Conservation (phyloP, 2,329 filamentous ascomycete species). For the Trichoderma arundinaceum region DNA sequence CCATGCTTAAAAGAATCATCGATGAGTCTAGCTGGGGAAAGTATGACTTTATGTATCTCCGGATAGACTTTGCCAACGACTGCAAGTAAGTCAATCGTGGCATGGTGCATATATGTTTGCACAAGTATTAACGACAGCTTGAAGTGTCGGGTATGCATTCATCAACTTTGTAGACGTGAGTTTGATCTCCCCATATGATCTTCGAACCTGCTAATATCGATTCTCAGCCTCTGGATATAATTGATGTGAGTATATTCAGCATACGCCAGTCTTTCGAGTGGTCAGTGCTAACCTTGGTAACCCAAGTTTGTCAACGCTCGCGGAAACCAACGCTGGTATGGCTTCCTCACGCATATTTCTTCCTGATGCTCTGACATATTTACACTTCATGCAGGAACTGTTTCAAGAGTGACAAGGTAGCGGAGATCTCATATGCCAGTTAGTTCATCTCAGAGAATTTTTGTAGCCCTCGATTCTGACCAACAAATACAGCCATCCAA, state of each 20-base stretch:
- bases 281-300: conserved; percentile 33
- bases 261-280: neutral
- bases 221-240: conserved; percentile 70
- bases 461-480: conserved; percentile 38
- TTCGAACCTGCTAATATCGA: neutral
- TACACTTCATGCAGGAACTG: conserved; percentile 64
- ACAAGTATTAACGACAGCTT: conserved; percentile 13
- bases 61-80: conserved; percentile 85
- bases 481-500: conserved; percentile 72
- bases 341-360: neutral
- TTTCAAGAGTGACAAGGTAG: conserved; percentile 82
- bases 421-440: conserved; percentile 96
- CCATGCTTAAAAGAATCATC: conserved; percentile 77
- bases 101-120: no score
- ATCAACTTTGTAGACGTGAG: conserved; percentile 89
- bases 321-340: conserved; percentile 72
- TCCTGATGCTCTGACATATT: neutral
- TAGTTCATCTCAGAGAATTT: neutral
- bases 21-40: conserved; percentile 79
- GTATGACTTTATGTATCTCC: conserved; percentile 94
- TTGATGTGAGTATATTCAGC: conserved; percentile 59
- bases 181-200: conserved; percentile 6
- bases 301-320: conserved; percentile 71
- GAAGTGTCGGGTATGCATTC: conserved; percentile 93
- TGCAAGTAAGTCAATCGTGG: conserved; percentile 70